phyloP scores from a whole-genome alignment of 495 filamentous ascomycete species.

The Lasiosphaeriaceae sp. region DNA sequence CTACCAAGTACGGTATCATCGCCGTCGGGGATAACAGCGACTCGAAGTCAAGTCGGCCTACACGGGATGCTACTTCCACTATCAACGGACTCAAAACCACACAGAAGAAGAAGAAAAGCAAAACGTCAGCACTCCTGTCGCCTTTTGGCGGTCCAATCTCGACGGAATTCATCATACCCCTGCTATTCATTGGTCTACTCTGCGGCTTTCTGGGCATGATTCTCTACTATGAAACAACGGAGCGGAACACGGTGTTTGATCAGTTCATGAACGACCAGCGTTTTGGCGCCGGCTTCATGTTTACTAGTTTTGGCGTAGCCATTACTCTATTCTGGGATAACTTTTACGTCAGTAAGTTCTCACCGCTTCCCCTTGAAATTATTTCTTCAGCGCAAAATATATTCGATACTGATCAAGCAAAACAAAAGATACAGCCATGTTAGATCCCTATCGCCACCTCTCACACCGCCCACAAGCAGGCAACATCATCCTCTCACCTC shows the following conservation, averaged over 20 bases:
- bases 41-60: too few relatives aligned
- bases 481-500: not conserved
- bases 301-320: constrained; percentile 1
- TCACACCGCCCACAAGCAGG: not conserved
- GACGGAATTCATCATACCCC: not conserved
- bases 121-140: too few relatives aligned
- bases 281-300: constrained; percentile 12
- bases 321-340: constrained; percentile 10
- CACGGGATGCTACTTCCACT: too few relatives aligned
- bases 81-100: too few relatives aligned
- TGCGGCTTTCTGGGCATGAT: not conserved
- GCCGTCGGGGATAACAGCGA: not conserved
- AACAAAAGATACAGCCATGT: not conserved
- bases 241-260: constrained; percentile 26
- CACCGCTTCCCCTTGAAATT: not conserved
- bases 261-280: constrained; percentile 33
- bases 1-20: not conserved
- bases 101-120: too few relatives aligned
- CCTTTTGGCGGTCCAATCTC: too few relatives aligned
- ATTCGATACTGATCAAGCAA: too few relatives aligned
- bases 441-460: constrained; percentile 1
- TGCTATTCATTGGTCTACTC: not conserved
- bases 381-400: not conserved
- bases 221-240: not conserved
- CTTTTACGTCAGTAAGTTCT: not conserved